Percentiles rank a stretch among this genome's conserved stretches.
Conservation (phyloP, 1,284 basidiomycete species). For the Cryptococcus maquisensis region DNA sequence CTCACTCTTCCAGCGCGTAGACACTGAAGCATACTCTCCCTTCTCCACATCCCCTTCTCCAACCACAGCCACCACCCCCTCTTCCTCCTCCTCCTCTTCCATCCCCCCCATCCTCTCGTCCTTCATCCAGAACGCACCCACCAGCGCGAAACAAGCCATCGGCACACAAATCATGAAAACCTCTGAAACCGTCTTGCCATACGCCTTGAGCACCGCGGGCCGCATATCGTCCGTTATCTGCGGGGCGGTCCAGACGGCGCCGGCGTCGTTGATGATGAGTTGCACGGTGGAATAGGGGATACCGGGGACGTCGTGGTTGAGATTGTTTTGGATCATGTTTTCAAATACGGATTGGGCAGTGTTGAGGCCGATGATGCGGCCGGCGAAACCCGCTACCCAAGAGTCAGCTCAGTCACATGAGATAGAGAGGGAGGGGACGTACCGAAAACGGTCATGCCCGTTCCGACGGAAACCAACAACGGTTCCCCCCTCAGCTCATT, state of each 20-base stretch:
- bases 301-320: slow-evolving; percentile 28
- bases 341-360: slow-evolving; percentile 43
- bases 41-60: background rate
- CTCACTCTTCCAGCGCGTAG: too few species aligned
- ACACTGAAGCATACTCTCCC: background rate
- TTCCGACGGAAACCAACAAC: slow-evolving; percentile 36
- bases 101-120: slow-evolving; percentile 38
- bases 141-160: slow-evolving; percentile 26
- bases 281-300: slow-evolving; percentile 18
- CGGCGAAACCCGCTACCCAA: slow-evolving; percentile 36
- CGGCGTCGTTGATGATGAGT: slow-evolving; percentile 31
- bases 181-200: slow-evolving; percentile 35
- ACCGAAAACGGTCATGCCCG: slow-evolving; percentile 36
- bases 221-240: slow-evolving; percentile 28
- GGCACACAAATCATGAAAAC: slow-evolving; percentile 44
- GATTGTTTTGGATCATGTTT: slow-evolving; percentile 40
- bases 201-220: slow-evolving; percentile 30
- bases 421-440: slow-evolving; percentile 3
- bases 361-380: slow-evolving; percentile 45
- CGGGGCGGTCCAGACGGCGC: slow-evolving; percentile 30
- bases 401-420: background rate
- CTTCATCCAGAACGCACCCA: slow-evolving; percentile 33
- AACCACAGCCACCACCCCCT: slow-evolving; percentile 19
- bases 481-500: slow-evolving; percentile 40
- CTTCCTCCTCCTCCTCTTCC: slow-evolving; percentile 23